Conservation (phyloP, 2,329 filamentous ascomycete genomes). For the Pyrenophora tritici-repentis region DNA sequence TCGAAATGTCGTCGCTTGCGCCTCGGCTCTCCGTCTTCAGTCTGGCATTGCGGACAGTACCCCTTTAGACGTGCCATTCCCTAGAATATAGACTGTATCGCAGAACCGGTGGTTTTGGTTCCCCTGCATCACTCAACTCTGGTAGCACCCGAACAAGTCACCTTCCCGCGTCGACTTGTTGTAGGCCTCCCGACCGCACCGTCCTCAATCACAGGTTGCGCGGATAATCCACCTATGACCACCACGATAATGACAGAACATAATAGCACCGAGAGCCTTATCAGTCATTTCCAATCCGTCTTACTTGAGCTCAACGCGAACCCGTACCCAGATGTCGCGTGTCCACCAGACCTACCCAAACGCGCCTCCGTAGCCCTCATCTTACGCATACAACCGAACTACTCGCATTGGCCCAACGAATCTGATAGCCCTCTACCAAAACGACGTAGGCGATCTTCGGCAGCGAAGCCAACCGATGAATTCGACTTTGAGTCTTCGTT, state of each 20-base stretch:
- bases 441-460: slow-evolving; percentile 35
- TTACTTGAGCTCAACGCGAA: slow-evolving; percentile 50
- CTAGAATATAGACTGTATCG: not conserved
- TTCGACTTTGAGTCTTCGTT: slow-evolving; percentile 51
- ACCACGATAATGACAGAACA: slow-evolving; percentile 24
- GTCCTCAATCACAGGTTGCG: not conserved
- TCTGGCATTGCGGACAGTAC: not conserved
- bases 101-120: not conserved
- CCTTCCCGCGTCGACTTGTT: not conserved
- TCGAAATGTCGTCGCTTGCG: not conserved
- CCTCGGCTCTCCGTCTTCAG: slow-evolving; percentile 10
- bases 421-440: slow-evolving; percentile 26
- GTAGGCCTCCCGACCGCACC: not conserved
- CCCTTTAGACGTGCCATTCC: not conserved
- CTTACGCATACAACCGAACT: slow-evolving; percentile 64
- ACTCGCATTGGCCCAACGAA: slow-evolving; percentile 57
- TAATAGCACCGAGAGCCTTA: slow-evolving; percentile 35
- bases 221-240: not conserved
- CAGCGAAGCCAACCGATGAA: slow-evolving; percentile 25
- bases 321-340: slow-evolving; percentile 56
- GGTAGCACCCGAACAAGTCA: not conserved
- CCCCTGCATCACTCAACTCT: not conserved
- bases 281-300: slow-evolving; percentile 49
- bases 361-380: slow-evolving; percentile 70
- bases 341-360: slow-evolving; percentile 58